A percentile compares a stretch with the other conserved stretches of the same genome.
Conservation (phyloP, 176 grass and related monocot genomes). For the Secale cereale region DNA sequence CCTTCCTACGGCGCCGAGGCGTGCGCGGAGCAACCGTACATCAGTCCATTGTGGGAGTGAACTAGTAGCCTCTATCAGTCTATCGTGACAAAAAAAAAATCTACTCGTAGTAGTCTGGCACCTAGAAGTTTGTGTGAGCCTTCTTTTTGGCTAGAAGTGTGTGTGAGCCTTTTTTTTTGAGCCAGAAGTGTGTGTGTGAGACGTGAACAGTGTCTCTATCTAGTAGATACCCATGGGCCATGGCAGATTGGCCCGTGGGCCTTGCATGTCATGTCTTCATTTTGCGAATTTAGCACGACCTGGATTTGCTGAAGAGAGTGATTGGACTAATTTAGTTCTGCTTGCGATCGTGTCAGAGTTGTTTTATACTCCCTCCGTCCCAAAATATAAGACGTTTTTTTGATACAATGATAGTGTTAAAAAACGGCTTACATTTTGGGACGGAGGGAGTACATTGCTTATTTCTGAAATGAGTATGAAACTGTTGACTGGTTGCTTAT, state of each 20-base stretch:
- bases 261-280: neutral
- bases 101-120: neutral
- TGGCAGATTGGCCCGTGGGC: too few relatives aligned
- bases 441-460: neutral
- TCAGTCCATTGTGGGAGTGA: constrained; percentile 37
- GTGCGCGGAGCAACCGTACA: constrained; percentile 30
- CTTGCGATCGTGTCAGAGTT: neutral
- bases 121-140: neutral
- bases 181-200: neutral
- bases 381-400: too few relatives aligned
- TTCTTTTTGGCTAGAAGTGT: too few relatives aligned
- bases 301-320: constrained; percentile 14
- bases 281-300: neutral
- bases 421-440: too few relatives aligned
- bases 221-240: neutral
- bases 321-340: neutral
- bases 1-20: constrained; percentile 27
- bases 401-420: too few relatives aligned
- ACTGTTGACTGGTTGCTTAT: neutral
- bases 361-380: neutral
- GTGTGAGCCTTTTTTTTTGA: too few relatives aligned
- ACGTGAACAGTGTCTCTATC: neutral
- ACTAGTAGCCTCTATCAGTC: neutral
- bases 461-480: neutral
- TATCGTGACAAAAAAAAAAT: neutral